Percentiles rank a stretch among this genome's conserved stretches.
phyloP scores from a whole-genome alignment of 2,329 filamentous ascomycete species.

The Aspergillus brunneoviolaceus region DNA sequence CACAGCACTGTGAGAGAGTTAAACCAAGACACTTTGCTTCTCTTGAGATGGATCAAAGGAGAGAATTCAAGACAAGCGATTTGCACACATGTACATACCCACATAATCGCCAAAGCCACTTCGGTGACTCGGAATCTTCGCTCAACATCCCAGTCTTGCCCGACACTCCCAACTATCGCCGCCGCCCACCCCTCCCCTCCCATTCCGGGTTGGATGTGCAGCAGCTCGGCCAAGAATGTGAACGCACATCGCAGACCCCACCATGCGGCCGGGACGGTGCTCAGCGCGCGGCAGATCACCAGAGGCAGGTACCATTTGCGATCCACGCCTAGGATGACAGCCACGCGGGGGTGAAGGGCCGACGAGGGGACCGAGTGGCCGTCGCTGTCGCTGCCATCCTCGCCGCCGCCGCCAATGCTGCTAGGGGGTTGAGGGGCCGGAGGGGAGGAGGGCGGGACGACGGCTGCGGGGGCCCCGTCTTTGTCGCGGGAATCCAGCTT shows the following conservation, averaged over 20 bases:
- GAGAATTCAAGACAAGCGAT: not conserved
- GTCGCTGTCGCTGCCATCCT: constrained; percentile 18
- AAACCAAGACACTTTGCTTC: not conserved
- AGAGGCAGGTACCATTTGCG: constrained; percentile 71
- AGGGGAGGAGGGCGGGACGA: constrained; percentile 33
- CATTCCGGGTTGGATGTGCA: constrained; percentile 49
- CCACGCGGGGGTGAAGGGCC: constrained; percentile 70
- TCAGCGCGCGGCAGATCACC: constrained; percentile 69
- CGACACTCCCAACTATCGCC: constrained; percentile 38
- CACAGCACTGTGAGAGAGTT: constrained; percentile 59
- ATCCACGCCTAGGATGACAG: constrained; percentile 73
- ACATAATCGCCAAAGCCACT: constrained; percentile 69
- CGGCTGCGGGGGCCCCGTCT: constrained; percentile 31
- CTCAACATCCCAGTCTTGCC: constrained; percentile 46
- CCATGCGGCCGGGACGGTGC: constrained; percentile 67
- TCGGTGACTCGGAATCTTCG: constrained; percentile 62
- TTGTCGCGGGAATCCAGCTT: constrained; percentile 25
- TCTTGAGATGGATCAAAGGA: too few relatives aligned
- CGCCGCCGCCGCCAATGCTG: constrained; percentile 18
- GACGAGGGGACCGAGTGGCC: constrained; percentile 29
- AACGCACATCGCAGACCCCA: constrained; percentile 70
- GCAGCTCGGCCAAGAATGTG: constrained; percentile 65
- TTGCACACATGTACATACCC: constrained; percentile 54
- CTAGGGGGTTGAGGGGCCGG: constrained; percentile 30
- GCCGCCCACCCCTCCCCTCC: constrained; percentile 43